Evolutionary conservation across 208 protist genomes (phyloP), one percentile per base, ranked within the genome.

Genomic region (Blastocrithidia nonstop): DNA sequence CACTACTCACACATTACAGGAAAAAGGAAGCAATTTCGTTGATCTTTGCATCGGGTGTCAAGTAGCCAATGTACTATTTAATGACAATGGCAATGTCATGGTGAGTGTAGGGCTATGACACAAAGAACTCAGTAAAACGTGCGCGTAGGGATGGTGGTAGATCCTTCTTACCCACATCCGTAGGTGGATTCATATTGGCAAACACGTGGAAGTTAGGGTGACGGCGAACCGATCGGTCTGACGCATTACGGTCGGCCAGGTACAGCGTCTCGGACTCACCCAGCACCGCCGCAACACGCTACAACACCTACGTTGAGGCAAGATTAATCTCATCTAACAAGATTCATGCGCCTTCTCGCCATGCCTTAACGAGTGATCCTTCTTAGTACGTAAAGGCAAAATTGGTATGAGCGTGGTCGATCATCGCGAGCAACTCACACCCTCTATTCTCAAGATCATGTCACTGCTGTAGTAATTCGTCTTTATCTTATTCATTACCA

Each of bases 311-410:
- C 0, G 85, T 84, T 0, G 92, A 75, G 4, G 98, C 98, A 38
- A 99, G 76, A 80, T 99, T 99, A 37, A 99, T 81, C 76, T 99
- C 98, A 62, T 99, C 98, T 1, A 99, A 75, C 6, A 99, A 70
- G 50, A 99, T 79, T 98, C 98, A 99, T 36, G 98, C 56, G 3
- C 98, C 98, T 45, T 96, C 76, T 2, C 79, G 68, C 50, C 98
- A 79, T 15, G 96, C 96, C 44, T 88, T 87, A 4, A 98, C 81
- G 7, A 99, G 77, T 3, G 92, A 89, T 23, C 95, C 95, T 45
- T 99, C 97, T 26, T 98, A 95, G 66, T 98, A 99, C 13, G 57
- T 59, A 66, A 99, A 99, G 0, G 96, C 83, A 57, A 99, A 98
- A 15, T 64, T 77, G 1, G 67, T 67, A 23, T 66, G 75, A 22